Conservation (phyloP, 495 filamentous ascomycete genomes). For the Rhizodiscina lignyota region DNA sequence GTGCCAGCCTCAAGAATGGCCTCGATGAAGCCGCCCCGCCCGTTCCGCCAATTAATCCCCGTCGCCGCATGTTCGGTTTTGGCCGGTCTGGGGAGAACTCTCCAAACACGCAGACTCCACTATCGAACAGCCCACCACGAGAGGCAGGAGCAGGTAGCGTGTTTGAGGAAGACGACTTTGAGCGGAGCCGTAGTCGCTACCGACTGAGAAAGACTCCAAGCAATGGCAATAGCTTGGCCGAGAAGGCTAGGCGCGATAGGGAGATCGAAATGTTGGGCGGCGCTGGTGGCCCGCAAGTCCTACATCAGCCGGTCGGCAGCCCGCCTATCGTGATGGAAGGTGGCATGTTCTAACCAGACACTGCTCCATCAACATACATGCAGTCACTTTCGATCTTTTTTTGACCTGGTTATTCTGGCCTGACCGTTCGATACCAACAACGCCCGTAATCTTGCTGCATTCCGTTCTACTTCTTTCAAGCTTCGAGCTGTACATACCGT, state of each 20-base stretch:
- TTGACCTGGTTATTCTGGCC: too few species aligned
- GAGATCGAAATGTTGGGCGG: background rate
- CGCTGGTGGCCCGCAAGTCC: background rate
- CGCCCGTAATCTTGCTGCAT: too few species aligned
- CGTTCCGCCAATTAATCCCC: constrained; percentile 22
- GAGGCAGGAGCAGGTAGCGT: background rate
- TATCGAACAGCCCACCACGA: background rate
- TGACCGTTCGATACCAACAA: too few species aligned
- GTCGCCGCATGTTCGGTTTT: constrained; percentile 16
- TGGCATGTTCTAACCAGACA: background rate
- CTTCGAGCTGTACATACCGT: too few species aligned
- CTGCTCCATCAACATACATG: too few species aligned
- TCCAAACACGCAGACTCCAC: constrained; percentile 4
- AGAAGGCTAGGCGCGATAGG: background rate
- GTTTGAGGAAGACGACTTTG: constrained; percentile 4
- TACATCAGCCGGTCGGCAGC: background rate
- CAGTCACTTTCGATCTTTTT: too few species aligned
- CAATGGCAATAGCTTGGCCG: constrained; percentile 11
- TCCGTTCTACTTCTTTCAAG: too few species aligned
- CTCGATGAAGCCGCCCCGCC: constrained; percentile 14
- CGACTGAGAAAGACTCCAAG: constrained; percentile 12
- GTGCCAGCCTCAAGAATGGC: constrained; percentile 22
- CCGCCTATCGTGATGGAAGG: too few species aligned
- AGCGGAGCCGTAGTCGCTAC: constrained; percentile 3
- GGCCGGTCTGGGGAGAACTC: constrained; percentile 7